Percentiles rank a stretch among this genome's conserved stretches.
These are phyloP conservation scores for Diplocarpon rosae DNA, from an alignment of 2,329 filamentous ascomycete species.

Conservation along the genomic window DNA sequence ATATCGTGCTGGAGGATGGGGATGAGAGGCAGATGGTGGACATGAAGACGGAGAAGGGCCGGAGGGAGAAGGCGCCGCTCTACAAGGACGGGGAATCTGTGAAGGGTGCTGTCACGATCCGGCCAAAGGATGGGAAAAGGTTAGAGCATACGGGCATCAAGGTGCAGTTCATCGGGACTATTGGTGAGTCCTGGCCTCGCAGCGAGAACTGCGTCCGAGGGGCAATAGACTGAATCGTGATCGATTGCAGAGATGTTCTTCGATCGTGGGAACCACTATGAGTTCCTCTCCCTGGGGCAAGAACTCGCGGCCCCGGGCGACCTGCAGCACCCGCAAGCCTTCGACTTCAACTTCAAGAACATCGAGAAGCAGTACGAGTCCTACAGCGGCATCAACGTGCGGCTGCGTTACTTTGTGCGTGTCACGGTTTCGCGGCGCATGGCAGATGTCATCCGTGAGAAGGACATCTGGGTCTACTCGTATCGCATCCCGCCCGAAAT, in stretches of 20 bases:
- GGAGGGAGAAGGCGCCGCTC: constrained; percentile 88
- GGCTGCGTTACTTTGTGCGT: constrained; percentile 94
- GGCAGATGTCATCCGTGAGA: constrained; percentile 96
- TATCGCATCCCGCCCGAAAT: constrained; percentile 97
- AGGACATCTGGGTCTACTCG: constrained; percentile 99
- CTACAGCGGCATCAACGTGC: constrained; percentile 99
- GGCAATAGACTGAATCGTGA: not conserved
- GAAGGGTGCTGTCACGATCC: constrained; percentile 87
- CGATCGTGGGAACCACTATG: constrained; percentile 97
- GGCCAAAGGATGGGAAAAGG: constrained; percentile 95
- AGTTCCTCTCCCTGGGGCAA: constrained; percentile 94
- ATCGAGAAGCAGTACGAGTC: constrained; percentile 99
- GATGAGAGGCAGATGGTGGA: constrained; percentile 94
- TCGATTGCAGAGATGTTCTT: constrained; percentile 85
- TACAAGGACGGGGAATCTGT: constrained; percentile 98
- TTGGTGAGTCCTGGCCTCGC: constrained; percentile 49
- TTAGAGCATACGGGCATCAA: constrained; percentile 98
- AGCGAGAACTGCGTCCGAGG: not conserved
- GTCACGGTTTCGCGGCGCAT: constrained; percentile 94
- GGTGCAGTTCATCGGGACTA: constrained; percentile 98
- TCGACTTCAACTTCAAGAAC: constrained; percentile 99
- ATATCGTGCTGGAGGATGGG: constrained; percentile 90
- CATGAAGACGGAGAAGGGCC: constrained; percentile 96
- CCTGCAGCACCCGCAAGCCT: constrained; percentile 96
- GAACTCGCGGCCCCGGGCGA: constrained; percentile 94